These are phyloP conservation scores for Thielaviopsis ethacetica DNA, from an alignment of 2,329 filamentous ascomycete genomes.

Conservation along the genomic window DNA sequence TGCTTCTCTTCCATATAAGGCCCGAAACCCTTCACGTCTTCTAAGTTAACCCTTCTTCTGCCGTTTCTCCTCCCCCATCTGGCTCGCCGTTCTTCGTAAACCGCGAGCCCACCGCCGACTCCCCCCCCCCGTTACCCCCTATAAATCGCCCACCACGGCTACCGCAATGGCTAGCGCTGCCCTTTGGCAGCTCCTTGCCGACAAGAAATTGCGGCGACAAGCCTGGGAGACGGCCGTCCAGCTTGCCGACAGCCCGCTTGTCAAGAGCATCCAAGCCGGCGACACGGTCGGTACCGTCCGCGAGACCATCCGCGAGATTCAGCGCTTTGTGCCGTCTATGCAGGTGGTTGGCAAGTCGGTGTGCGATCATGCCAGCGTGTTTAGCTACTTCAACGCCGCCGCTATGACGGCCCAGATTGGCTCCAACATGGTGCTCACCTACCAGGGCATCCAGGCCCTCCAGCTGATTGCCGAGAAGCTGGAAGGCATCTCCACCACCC, in stretches of 20 bases:
- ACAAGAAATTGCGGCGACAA: constrained; percentile 11
- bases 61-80: not conserved
- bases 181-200: constrained; percentile 10
- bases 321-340: constrained; percentile 19
- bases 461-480: constrained; percentile 22
- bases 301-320: constrained; percentile 9
- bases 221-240: constrained; percentile 11
- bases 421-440: constrained; percentile 21
- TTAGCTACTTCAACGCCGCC: constrained; percentile 19
- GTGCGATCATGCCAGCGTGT: constrained; percentile 19
- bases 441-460: constrained; percentile 21
- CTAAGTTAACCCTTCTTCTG: not conserved
- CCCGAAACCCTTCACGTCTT: not conserved
- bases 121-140: not conserved
- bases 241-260: constrained; percentile 9
- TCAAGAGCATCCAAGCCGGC: constrained; percentile 11
- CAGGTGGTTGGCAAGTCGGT: constrained; percentile 21
- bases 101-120: not conserved
- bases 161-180: constrained; percentile 11
- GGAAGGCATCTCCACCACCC: constrained; percentile 19
- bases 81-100: not conserved
- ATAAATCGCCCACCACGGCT: constrained; percentile 4
- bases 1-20: not conserved
- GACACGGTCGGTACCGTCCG: constrained; percentile 10
- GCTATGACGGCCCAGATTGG: constrained; percentile 19